Conservation (phyloP, 176 grass and related monocot species). For the Lolium rigidum region DNA sequence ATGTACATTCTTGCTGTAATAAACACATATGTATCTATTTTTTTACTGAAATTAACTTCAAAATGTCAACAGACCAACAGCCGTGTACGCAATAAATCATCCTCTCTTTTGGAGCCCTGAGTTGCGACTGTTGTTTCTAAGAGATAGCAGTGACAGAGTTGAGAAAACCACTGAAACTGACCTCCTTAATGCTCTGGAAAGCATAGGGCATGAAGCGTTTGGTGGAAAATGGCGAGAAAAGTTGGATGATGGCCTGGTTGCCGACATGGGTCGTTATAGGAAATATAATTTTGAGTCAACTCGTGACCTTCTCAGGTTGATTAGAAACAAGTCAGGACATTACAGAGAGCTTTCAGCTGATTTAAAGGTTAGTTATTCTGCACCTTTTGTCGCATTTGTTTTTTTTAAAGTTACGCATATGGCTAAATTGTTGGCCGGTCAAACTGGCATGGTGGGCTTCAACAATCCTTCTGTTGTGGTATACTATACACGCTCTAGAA, state of each 20-base stretch:
- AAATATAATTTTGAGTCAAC: slow-evolving; percentile 95
- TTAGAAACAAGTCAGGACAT: slow-evolving; percentile 95
- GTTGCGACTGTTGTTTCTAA: slow-evolving; percentile 75
- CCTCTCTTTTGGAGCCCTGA: slow-evolving; percentile 93
- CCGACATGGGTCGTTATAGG: slow-evolving; percentile 86
- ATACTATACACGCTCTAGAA: not conserved
- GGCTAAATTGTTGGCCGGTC: slow-evolving; percentile 24
- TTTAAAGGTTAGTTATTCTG: slow-evolving; percentile 68
- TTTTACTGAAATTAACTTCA: slow-evolving; percentile 21
- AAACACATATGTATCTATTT: slow-evolving; percentile 1
- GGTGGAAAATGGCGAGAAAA: slow-evolving; percentile 90
- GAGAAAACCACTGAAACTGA: slow-evolving; percentile 85
- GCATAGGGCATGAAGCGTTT: slow-evolving; percentile 59
- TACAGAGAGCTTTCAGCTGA: slow-evolving; percentile 90
- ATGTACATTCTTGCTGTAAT: not conserved
- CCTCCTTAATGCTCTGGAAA: slow-evolving; percentile 74
- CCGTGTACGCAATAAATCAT: slow-evolving; percentile 68
- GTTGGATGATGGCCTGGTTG: slow-evolving; percentile 69
- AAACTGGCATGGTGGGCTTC: slow-evolving; percentile 31
- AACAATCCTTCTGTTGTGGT: not conserved
- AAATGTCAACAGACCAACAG: slow-evolving; percentile 63
- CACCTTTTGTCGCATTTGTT: slow-evolving; percentile 31
- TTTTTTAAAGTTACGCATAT: slow-evolving; percentile 3
- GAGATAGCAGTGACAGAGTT: slow-evolving; percentile 85
- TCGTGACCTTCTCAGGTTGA: slow-evolving; percentile 90